A percentile compares a stretch with the other conserved stretches of the same genome.
phyloP scores from a whole-genome alignment of 2,329 filamentous ascomycete genomes.

The Pleoardoris graminearum region DNA sequence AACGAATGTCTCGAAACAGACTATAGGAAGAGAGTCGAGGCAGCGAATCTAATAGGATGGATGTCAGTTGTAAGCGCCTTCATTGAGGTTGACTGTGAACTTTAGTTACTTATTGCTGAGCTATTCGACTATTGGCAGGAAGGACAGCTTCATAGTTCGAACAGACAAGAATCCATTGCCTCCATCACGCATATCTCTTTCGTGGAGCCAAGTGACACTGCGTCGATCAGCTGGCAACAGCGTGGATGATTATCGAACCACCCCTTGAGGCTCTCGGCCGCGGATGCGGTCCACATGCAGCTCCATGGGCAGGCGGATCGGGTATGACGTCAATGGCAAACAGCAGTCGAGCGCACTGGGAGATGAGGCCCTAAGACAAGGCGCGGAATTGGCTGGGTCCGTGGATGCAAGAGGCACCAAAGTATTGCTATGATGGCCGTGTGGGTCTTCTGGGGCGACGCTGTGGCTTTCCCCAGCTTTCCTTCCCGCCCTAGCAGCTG shows the following conservation, averaged over 20 bases:
- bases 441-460: not conserved
- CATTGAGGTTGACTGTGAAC: not conserved
- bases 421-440: not conserved
- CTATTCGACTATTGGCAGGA: too few species aligned
- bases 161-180: too few species aligned
- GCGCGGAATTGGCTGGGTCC: not conserved
- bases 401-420: not conserved
- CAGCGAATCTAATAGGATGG: constrained; percentile 6
- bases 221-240: not conserved
- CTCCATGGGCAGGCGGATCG: constrained; percentile 4
- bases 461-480: constrained; percentile 11
- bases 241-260: not conserved
- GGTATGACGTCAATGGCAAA: not conserved
- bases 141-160: too few species aligned
- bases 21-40: constrained; percentile 12
- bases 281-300: constrained; percentile 5
- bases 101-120: not conserved
- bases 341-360: not conserved
- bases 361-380: not conserved
- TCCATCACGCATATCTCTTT: not conserved
- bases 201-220: not conserved
- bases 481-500: constrained; percentile 3
- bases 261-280: constrained; percentile 3
- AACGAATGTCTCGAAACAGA: constrained; percentile 12
- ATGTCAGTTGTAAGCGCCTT: not conserved